Base-by-base conservation (phyloP, 257 asterid species). In the Solanum lycopersicoides region DNA sequence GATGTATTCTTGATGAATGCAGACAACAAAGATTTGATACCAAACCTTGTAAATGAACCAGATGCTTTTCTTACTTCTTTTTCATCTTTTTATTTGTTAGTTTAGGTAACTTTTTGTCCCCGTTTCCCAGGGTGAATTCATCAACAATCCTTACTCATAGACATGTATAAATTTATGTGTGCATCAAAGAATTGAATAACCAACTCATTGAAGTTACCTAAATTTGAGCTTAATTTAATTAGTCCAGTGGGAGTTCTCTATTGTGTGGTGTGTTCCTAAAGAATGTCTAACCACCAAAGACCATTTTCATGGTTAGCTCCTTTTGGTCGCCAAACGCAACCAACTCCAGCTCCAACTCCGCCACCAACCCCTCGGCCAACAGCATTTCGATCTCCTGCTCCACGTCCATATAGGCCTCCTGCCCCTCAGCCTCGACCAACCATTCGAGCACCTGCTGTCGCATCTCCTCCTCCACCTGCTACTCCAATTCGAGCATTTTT, bases 261-360 rank as follows among this genome's bases (percentile, higher is more conserved):
- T 4, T 45, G 85, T 42, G 84, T 11, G 1, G 32, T 28, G 47
- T 30, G 45, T 82, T 82, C 44, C 85, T 82, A 32, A 82, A 18
- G 85, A 82, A 82, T 82, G 85, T 82, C 85, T 2, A 82, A 82
- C 71, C 85, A 53, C 45, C 84, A 45, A 82, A 20, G 85, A 82
- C 85, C 85, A 32, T 82, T 82, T 50, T 82, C 85, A 82, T 82
- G 85, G 85, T 50, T 82, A 69, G 85, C 85, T 82, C 85, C 85
- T 32, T 82, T 82, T 10, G 85, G 85, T 32, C 85, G 85, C 45
- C 71, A 82, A 82, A 1, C 5, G 45, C 71, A 82, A 82, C 85
- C 71, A 82, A 7, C n/a, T n/a, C n/a, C n/a, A n/a, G n/a, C n/a
- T n/a, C n/a, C n/a, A n/a, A n/a, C 79, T 28, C 47, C 85, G 32